Evolutionary conservation across 1,284 basidiomycete genomes (phyloP).

Genomic region (Chalciporus sp.): DNA sequence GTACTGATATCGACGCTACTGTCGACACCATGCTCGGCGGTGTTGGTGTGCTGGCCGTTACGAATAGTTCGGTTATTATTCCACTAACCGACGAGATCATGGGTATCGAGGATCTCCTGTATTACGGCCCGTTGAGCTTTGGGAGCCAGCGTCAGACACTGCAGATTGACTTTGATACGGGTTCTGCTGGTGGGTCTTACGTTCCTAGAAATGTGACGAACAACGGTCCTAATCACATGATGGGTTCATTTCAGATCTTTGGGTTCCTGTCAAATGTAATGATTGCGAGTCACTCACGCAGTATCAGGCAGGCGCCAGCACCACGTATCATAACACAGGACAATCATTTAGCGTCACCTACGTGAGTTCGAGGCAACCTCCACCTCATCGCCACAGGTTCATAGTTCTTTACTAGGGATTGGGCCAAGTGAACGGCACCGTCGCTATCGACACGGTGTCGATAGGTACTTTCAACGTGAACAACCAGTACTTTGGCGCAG

Average conservation of each 20-base stretch:
- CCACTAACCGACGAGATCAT: conserved; percentile 27
- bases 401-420: conserved; percentile 42
- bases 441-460: conserved; percentile 51
- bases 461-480: conserved; percentile 45
- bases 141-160: conserved; percentile 51
- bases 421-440: conserved; percentile 49
- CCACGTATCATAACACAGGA: conserved; percentile 39
- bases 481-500: conserved; percentile 53
- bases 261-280: conserved; percentile 48
- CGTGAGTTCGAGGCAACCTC: conserved; percentile 42
- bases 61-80: background rate
- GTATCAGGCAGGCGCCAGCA: conserved; percentile 43
- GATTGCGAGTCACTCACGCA: conserved; percentile 39
- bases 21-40: background rate
- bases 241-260: conserved; percentile 41
- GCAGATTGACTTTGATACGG: conserved; percentile 59
- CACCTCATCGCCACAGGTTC: conserved; percentile 14
- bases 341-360: conserved; percentile 54
- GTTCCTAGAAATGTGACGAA: background rate
- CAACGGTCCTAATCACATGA: background rate
- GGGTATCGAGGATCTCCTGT: conserved; percentile 45
- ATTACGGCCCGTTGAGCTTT: conserved; percentile 50
- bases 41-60: background rate
- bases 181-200: conserved; percentile 42
- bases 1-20: background rate